A percentile compares a stretch with the other conserved stretches of the same genome.
phyloP scores from a whole-genome alignment of 179 eudicot genomes.

The Silene noctiflora region DNA sequence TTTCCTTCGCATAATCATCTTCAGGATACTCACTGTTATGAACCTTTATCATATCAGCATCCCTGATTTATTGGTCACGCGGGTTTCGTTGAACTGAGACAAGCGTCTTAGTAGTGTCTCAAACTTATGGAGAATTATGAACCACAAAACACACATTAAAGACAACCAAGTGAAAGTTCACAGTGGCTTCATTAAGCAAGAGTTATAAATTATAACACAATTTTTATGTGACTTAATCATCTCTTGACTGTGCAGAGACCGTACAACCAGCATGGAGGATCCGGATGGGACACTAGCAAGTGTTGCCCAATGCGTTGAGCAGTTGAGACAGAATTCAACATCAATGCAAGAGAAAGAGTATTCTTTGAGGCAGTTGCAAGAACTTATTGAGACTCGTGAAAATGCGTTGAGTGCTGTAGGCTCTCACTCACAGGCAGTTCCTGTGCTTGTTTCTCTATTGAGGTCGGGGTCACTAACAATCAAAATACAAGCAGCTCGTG shows the following conservation, averaged over 20 bases:
- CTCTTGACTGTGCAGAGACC: constrained; percentile 58
- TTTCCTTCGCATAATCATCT: constrained; percentile 1
- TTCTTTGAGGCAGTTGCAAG: constrained; percentile 73
- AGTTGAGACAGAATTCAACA: constrained; percentile 80
- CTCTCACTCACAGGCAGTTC: constrained; percentile 99
- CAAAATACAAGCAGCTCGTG: constrained; percentile 91
- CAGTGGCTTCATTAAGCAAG: constrained; percentile 1
- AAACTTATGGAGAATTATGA: constrained; percentile 9
- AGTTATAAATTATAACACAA: background rate
- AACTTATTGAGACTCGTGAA: constrained; percentile 90
- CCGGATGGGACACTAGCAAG: constrained; percentile 97
- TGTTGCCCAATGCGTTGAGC: constrained; percentile 99
- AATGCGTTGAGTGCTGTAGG: constrained; percentile 97
- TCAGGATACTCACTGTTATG: background rate
- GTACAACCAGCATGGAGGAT: constrained; percentile 96
- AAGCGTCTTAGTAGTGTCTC: background rate
- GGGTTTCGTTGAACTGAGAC: background rate
- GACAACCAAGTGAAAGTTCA: background rate
- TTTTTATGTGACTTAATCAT: constrained; percentile 11
- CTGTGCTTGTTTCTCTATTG: constrained; percentile 91
- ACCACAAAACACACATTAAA: background rate
- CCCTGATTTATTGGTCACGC: background rate
- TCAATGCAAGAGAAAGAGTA: constrained; percentile 80
- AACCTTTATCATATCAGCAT: background rate
- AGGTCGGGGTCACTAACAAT: constrained; percentile 79